Evolutionary conservation across 257 asterid genomes (phyloP).

Genomic region (Cinchona pubescens): DNA sequence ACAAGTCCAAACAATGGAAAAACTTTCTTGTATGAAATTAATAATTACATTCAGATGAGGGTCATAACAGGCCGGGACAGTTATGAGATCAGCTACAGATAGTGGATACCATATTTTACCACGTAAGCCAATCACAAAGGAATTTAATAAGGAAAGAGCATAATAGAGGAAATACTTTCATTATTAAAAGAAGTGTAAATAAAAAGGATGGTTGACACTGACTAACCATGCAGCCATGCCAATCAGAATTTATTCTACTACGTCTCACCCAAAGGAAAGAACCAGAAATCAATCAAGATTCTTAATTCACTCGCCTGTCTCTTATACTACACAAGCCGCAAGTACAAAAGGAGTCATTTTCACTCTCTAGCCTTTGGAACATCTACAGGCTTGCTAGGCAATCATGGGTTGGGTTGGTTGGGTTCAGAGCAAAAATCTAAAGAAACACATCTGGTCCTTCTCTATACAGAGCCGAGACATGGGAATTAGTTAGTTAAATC

Average conservation of each 20-base stretch:
- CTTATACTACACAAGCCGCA: background rate
- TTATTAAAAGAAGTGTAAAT: too few species aligned
- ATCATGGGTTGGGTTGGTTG: too few species aligned
- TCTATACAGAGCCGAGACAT: background rate
- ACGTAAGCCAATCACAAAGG: too few species aligned
- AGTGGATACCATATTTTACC: too few species aligned
- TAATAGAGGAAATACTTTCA: background rate
- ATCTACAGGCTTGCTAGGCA: too few species aligned
- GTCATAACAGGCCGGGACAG: background rate
- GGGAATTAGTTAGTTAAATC: background rate
- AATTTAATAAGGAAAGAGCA: background rate
- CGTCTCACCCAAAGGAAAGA: background rate
- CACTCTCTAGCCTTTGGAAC: too few species aligned
- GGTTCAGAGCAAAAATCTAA: too few species aligned
- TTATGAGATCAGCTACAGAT: background rate
- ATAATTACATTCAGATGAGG: background rate
- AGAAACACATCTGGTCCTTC: too few species aligned
- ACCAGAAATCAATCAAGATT: background rate
- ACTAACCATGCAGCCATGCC: too few species aligned
- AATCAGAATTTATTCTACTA: too few species aligned
- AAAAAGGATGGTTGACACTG: too few species aligned
- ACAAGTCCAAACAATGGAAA: background rate
- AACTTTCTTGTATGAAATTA: background rate
- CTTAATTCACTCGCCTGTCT: background rate
- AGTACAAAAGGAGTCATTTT: background rate